Evolutionary conservation across 345 rosid species (phyloP).

Genomic region (sweet orange (Citrus sinensis)): DNA sequence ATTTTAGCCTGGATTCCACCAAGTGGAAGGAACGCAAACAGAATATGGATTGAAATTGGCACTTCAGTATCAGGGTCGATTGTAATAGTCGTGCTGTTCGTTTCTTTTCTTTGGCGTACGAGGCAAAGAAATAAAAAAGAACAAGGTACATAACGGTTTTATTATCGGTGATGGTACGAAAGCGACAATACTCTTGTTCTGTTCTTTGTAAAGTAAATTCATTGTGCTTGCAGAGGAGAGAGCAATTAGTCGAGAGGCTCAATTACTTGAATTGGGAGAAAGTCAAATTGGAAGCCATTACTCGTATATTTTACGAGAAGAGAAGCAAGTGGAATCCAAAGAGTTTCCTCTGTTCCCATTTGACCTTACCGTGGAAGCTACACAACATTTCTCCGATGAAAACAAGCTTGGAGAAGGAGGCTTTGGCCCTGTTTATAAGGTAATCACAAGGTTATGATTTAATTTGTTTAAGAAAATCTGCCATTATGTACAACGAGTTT

Average conservation of each 20-base stretch:
- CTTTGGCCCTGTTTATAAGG: constrained; percentile 49
- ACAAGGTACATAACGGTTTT: too few relatives aligned
- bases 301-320: not conserved
- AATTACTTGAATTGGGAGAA: constrained; percentile 12
- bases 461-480: not conserved
- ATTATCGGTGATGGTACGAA: not conserved
- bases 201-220: not conserved
- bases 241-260: constrained; percentile 16
- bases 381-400: constrained; percentile 23
- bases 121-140: constrained; percentile 12
- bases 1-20: not conserved
- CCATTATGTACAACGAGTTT: not conserved
- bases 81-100: not conserved
- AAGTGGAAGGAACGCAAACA: not conserved
- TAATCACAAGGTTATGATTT: not conserved
- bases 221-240: constrained; percentile 1
- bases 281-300: not conserved
- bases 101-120: not conserved
- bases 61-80: not conserved
- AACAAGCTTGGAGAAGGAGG: constrained; percentile 51
- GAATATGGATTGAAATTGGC: constrained; percentile 3
- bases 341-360: constrained; percentile 27
- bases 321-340: constrained; percentile 8
- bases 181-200: not conserved
- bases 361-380: constrained; percentile 17